Conservation (phyloP, 1,284 basidiomycete genomes). For the Tilletia walkeri region DNA sequence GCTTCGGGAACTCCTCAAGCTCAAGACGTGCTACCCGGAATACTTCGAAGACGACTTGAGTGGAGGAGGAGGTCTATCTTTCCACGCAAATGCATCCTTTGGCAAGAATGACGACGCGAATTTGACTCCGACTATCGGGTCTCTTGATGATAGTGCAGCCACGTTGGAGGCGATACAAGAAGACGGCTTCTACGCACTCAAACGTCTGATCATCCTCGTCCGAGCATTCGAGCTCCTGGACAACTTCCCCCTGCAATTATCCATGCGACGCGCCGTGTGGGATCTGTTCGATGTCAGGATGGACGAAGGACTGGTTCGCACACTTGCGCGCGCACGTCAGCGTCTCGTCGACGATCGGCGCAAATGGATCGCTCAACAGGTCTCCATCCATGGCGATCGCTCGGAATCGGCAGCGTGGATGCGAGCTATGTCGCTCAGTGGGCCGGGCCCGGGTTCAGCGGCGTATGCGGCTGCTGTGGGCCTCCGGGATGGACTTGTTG, state of each 20-base stretch:
- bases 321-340: constrained; percentile 4
- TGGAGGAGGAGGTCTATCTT: not conserved
- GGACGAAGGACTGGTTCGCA: constrained; percentile 30
- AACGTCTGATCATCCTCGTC: constrained; percentile 27
- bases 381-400: too few species aligned
- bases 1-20: constrained; percentile 37
- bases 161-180: not conserved
- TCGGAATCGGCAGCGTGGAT: not conserved
- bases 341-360: not conserved
- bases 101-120: not conserved
- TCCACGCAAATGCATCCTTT: not conserved
- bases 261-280: constrained; percentile 84
- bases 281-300: constrained; percentile 74
- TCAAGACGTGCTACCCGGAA: constrained; percentile 60
- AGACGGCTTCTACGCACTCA: not conserved
- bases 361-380: not conserved
- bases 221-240: constrained; percentile 46
- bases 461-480: constrained; percentile 10
- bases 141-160: not conserved
- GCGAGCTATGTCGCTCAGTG: constrained; percentile 1
- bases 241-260: constrained; percentile 68
- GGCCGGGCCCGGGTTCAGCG: not conserved
- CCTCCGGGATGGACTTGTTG: not conserved
- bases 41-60: constrained; percentile 35
- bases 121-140: constrained; percentile 13